A percentile compares a stretch with the other conserved stretches of the same genome.
Conservation (phyloP, 2,329 filamentous ascomycete species). For the Fusarium longipes region DNA sequence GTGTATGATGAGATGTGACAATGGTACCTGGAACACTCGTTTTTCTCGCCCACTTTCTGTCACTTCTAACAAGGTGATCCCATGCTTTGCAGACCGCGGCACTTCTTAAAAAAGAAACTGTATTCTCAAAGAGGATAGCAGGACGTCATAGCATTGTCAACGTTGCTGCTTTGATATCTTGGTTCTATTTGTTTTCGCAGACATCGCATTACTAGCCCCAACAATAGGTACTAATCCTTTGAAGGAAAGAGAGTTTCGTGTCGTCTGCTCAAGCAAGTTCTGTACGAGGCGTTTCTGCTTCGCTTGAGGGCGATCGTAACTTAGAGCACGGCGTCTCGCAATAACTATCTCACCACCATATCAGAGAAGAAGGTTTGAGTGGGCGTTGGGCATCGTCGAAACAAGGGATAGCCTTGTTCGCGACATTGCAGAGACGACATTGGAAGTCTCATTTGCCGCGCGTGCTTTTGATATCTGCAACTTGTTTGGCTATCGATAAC, state of each 20-base stretch:
- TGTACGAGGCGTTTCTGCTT: constrained; percentile 25
- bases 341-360: constrained; percentile 34
- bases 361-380: constrained; percentile 28
- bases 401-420: constrained; percentile 47
- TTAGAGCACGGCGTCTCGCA: constrained; percentile 34
- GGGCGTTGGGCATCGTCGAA: constrained; percentile 44
- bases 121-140: constrained; percentile 3
- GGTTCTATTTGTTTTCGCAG: constrained; percentile 15
- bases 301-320: constrained; percentile 45
- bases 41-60: constrained; percentile 30
- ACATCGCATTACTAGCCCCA: constrained; percentile 10
- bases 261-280: constrained; percentile 30
- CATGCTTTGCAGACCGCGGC: constrained; percentile 21
- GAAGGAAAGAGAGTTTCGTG: constrained; percentile 27
- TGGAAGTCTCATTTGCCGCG: constrained; percentile 32
- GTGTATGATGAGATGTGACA: constrained; percentile 31
- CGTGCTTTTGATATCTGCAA: constrained; percentile 30
- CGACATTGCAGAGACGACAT: constrained; percentile 32
- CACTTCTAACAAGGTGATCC: constrained; percentile 30
- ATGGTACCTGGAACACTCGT: constrained; percentile 33
- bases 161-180: background rate
- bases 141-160: constrained; percentile 33
- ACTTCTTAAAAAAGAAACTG: constrained; percentile 25
- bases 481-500: constrained; percentile 23
- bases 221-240: constrained; percentile 32